These are phyloP conservation scores for Citrus sp. DNA, from an alignment of 345 rosid genomes.

Conservation along the genomic window DNA sequence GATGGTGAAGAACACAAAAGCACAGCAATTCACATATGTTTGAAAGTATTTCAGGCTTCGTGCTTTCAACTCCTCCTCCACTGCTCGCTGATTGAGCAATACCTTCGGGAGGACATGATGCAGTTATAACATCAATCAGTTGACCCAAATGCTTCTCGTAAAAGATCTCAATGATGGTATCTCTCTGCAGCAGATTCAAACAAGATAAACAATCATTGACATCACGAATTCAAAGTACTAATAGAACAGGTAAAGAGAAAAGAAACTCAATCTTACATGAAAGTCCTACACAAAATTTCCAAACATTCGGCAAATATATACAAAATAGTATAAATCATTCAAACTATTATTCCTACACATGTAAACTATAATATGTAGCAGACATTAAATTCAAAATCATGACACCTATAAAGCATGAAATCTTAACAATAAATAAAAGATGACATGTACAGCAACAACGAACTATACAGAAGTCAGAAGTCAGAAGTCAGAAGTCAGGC, in stretches of 20 bases:
- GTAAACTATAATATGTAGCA: slow-evolving; percentile 6
- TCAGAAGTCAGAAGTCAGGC: background rate
- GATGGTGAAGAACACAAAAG: slow-evolving; percentile 93
- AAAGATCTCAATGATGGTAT: slow-evolving; percentile 76
- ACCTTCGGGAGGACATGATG: slow-evolving; percentile 59
- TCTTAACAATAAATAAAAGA: background rate
- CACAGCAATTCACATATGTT: slow-evolving; percentile 93
- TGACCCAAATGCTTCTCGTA: slow-evolving; percentile 90
- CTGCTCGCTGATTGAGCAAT: slow-evolving; percentile 33
- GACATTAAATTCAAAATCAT: background rate
- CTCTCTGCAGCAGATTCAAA: slow-evolving; percentile 63
- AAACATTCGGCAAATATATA: slow-evolving; percentile 20
- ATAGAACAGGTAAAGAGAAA: slow-evolving; percentile 8
- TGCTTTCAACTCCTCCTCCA: slow-evolving; percentile 41
- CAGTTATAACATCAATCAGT: slow-evolving; percentile 79
- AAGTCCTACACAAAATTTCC: slow-evolving; percentile 12
- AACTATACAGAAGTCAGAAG: background rate
- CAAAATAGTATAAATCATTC: slow-evolving; percentile 13
- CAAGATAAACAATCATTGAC: background rate
- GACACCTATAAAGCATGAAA: slow-evolving; percentile 12
- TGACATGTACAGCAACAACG: background rate
- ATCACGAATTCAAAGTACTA: background rate
- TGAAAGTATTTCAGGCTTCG: slow-evolving; percentile 84
- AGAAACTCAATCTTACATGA: slow-evolving; percentile 12
- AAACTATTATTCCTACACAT: slow-evolving; percentile 12